Evolutionary conservation across 2,329 filamentous ascomycete genomes (phyloP).

Genomic region (Ceratocystis diversiconidia): DNA sequence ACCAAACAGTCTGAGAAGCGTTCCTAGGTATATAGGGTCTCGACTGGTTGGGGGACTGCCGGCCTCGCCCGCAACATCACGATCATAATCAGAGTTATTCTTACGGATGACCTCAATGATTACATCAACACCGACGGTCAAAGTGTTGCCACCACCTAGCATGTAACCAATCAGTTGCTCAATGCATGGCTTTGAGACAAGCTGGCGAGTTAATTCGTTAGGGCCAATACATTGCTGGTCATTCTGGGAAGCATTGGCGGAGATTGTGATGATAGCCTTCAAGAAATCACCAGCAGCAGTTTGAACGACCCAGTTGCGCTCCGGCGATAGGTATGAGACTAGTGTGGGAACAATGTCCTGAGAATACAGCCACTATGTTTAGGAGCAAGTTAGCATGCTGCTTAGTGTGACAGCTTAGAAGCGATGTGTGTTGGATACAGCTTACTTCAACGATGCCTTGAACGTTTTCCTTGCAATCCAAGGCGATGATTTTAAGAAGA

Average conservation of each 20-base stretch:
- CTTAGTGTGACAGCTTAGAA: neutral
- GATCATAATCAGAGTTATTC: slow-evolving; percentile 98
- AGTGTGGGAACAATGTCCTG: slow-evolving; percentile 78
- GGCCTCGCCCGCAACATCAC: slow-evolving; percentile 71
- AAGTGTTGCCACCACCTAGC: slow-evolving; percentile 80
- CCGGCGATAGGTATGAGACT: slow-evolving; percentile 71
- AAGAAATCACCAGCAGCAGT: slow-evolving; percentile 95
- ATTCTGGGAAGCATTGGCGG: slow-evolving; percentile 92
- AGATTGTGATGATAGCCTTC: slow-evolving; percentile 98
- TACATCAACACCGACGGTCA: slow-evolving; percentile 93
- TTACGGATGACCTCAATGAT: slow-evolving; percentile 97
- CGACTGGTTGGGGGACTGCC: slow-evolving; percentile 66
- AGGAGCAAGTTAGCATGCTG: neutral
- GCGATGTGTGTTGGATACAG: slow-evolving; percentile 11
- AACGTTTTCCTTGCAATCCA: slow-evolving; percentile 83
- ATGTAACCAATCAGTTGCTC: slow-evolving; percentile 79
- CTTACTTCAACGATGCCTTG: slow-evolving; percentile 85
- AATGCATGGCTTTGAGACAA: slow-evolving; percentile 76
- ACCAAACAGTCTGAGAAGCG: slow-evolving; percentile 75
- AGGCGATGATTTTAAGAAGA: slow-evolving; percentile 85
- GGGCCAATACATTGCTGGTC: slow-evolving; percentile 98
- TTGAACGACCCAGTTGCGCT: slow-evolving; percentile 79
- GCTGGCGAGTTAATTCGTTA: slow-evolving; percentile 86
- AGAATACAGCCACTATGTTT: slow-evolving; percentile 68
- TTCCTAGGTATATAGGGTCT: slow-evolving; percentile 92